Conservation (phyloP, 805 yeast species). For the Kluyveromyces dobzhanskii region DNA sequence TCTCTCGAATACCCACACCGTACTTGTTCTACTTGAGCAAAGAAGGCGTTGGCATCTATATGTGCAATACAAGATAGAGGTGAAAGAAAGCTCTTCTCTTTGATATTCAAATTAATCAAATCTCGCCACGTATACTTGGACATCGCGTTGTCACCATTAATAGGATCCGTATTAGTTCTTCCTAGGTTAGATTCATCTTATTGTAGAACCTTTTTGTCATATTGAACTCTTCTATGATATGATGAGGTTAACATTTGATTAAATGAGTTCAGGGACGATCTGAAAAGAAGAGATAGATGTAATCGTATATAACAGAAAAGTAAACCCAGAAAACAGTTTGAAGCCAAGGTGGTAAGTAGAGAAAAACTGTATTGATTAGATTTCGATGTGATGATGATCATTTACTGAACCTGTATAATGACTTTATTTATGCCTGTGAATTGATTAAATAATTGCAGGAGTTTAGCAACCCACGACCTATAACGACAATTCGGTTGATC, state of each 20-base stretch:
- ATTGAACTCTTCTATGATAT: too few relatives aligned
- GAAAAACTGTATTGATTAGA: too few relatives aligned
- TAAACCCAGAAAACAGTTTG: too few relatives aligned
- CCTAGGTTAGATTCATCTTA: too few relatives aligned
- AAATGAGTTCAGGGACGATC: too few relatives aligned
- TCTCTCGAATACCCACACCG: conserved; percentile 54
- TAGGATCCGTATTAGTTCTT: too few relatives aligned
- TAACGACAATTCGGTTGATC: background rate
- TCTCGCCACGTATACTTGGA: conserved; percentile 44
- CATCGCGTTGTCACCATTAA: conserved; percentile 9
- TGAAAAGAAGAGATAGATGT: too few relatives aligned
- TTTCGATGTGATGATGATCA: background rate
- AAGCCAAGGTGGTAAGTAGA: too few relatives aligned
- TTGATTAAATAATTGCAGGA: background rate
- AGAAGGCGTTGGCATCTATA: conserved; percentile 89
- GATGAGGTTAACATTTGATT: too few relatives aligned
- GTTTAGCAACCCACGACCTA: background rate
- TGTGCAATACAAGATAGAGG: conserved; percentile 77
- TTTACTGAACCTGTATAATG: background rate
- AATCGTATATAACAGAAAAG: too few relatives aligned
- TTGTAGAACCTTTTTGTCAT: too few relatives aligned
- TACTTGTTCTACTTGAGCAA: conserved; percentile 87
- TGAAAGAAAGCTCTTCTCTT: conserved; percentile 43
- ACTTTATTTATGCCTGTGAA: background rate
- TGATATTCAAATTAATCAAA: conserved; percentile 40